These are phyloP conservation scores for Echites panduratus DNA, from an alignment of 257 asterid species.

Conservation along the genomic window DNA sequence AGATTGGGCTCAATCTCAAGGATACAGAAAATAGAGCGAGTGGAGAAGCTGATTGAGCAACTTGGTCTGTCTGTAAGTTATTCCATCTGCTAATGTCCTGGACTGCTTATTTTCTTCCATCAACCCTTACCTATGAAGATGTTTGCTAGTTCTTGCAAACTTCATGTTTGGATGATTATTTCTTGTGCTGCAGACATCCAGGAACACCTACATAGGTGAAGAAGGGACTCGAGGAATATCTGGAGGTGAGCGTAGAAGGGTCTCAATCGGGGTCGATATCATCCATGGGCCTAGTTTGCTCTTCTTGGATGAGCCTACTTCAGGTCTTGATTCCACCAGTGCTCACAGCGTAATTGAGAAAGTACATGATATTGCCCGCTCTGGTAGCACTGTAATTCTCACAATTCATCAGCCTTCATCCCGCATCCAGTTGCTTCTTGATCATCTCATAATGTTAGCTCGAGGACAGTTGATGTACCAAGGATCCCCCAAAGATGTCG, in stretches of 20 bases:
- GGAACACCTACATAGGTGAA: constrained; percentile 86
- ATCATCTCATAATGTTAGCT: constrained; percentile 74
- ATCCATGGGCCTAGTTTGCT: constrained; percentile 77
- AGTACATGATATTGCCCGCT: constrained; percentile 65
- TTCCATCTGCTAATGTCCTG: not conserved
- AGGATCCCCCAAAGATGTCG: constrained; percentile 68
- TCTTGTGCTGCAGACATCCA: constrained; percentile 39
- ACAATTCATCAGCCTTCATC: constrained; percentile 85
- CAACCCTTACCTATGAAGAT: not conserved
- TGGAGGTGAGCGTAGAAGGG: constrained; percentile 87
- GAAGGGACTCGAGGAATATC: constrained; percentile 87
- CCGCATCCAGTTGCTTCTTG: constrained; percentile 58
- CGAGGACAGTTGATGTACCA: constrained; percentile 89
- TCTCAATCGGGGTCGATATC: constrained; percentile 77
- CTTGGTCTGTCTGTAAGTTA: constrained; percentile 65
- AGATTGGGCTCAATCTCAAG: constrained; percentile 47
- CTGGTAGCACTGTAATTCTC: constrained; percentile 78
- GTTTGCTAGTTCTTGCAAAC: not conserved
- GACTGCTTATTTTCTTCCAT: not conserved
- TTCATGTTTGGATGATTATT: not conserved
- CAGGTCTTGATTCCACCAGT: constrained; percentile 89
- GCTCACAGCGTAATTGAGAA: constrained; percentile 77
- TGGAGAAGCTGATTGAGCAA: constrained; percentile 55
- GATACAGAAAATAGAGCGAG: constrained; percentile 44
- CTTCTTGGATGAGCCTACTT: constrained; percentile 82